phyloP scores from a whole-genome alignment of 2,329 filamentous ascomycete genomes.

The Fusarium gaditjirri region DNA sequence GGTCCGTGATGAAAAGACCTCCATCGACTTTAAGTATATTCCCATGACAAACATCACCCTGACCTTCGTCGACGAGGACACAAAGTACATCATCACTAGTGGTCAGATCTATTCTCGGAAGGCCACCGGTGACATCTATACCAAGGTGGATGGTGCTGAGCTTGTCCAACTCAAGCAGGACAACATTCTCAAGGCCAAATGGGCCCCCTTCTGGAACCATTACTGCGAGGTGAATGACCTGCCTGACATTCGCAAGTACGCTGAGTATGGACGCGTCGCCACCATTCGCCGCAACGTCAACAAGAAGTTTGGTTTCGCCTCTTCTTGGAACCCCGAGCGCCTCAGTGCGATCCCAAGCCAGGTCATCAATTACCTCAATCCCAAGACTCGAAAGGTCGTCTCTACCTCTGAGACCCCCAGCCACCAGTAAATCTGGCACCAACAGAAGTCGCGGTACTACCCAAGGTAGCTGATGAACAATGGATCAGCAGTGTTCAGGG shows the following conservation, averaged over 20 bases:
- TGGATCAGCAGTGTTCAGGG: background rate
- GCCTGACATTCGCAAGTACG: background rate
- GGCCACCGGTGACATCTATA: background rate
- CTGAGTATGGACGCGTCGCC: background rate
- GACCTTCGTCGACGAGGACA: background rate
- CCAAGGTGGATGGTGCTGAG: fast-evolving
- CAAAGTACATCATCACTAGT: background rate
- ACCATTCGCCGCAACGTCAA: background rate
- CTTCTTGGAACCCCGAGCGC: background rate
- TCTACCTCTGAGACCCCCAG: background rate
- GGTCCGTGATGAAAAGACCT: background rate
- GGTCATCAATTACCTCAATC: background rate
- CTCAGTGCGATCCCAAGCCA: background rate
- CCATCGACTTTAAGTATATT: fast-evolving
- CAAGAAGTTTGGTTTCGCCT: background rate
- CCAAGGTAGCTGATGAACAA: background rate
- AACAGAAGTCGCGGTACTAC: background rate
- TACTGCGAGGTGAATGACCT: background rate
- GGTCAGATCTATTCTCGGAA: background rate
- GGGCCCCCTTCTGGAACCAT: background rate
- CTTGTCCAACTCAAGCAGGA: background rate
- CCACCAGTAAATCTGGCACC: background rate
- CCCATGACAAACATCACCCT: background rate
- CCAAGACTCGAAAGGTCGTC: background rate
- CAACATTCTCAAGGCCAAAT: background rate